These are phyloP conservation scores for Chenopodium quinoa DNA, from an alignment of 148 eudicot genomes.

Conservation along the genomic window DNA sequence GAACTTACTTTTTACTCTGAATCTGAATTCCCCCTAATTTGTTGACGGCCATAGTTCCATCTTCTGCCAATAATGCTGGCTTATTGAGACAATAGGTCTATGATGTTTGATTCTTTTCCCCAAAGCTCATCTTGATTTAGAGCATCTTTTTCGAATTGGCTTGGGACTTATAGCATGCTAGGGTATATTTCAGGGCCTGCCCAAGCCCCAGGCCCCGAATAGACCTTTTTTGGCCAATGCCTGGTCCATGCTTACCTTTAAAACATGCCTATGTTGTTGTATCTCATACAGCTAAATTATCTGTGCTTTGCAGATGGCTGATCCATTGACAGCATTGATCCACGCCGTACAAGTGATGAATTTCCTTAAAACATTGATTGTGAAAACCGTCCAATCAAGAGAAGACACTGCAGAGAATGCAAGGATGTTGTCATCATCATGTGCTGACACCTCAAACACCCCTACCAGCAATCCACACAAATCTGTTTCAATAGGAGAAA, in stretches of 20 bases:
- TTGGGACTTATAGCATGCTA: background rate
- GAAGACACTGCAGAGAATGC: conserved; percentile 34
- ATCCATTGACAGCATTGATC: conserved; percentile 86
- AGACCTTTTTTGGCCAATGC: too few species aligned
- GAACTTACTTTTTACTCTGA: background rate
- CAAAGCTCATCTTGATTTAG: background rate
- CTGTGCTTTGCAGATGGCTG: conserved; percentile 69
- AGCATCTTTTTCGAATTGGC: background rate
- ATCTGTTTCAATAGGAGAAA: conserved; percentile 24
- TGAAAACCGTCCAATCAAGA: conserved; percentile 49
- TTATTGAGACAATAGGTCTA: background rate
- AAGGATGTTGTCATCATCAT: conserved; percentile 23
- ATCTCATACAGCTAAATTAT: background rate
- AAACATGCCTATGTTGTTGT: background rate
- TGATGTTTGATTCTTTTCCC: background rate
- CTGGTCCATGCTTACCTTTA: background rate
- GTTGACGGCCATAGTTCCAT: background rate
- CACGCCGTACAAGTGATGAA: conserved; percentile 98
- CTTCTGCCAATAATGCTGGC: background rate
- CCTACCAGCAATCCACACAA: conserved; percentile 3
- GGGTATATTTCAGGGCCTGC: background rate
- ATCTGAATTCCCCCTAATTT: background rate
- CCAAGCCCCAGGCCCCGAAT: too few species aligned
- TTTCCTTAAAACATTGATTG: conserved; percentile 69
- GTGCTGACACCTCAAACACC: conserved; percentile 13